Percentiles rank a stretch among this genome's conserved stretches.
Conservation (phyloP, 106 monocot genomes). For the Narthecium ossifragum region DNA sequence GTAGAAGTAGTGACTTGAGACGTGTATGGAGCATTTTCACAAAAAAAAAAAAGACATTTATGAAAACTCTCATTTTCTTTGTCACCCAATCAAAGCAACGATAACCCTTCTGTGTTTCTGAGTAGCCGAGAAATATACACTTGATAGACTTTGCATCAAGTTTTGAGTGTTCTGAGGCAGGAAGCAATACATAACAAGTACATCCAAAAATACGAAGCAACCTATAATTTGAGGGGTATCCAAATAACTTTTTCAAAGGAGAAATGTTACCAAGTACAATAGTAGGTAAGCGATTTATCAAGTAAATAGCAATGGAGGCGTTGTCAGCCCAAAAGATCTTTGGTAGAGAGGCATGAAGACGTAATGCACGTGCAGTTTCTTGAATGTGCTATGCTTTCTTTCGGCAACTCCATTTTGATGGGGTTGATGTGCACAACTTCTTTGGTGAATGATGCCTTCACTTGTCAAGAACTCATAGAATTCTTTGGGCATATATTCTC, state of each 20-base stretch:
- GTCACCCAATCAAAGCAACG: constrained; percentile 3
- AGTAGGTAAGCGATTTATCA: constrained; percentile 4
- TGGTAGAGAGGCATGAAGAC: neutral
- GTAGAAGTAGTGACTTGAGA: neutral
- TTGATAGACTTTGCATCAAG: neutral
- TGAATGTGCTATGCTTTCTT: constrained; percentile 11
- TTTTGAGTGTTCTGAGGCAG: constrained; percentile 6
- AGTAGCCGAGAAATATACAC: constrained; percentile 20
- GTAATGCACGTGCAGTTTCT: constrained; percentile 9
- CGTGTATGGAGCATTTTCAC: neutral
- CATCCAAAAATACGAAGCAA: constrained; percentile 1
- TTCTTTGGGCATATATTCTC: constrained; percentile 10
- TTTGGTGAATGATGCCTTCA: constrained; percentile 6
- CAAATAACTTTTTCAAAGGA: neutral
- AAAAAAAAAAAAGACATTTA: constrained; percentile 9
- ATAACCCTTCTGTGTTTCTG: constrained; percentile 7
- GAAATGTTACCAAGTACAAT: neutral
- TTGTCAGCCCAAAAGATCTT: constrained; percentile 13
- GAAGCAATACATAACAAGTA: constrained; percentile 4
- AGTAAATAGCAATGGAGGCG: constrained; percentile 1
- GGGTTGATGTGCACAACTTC: constrained; percentile 8
- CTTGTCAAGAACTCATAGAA: neutral
- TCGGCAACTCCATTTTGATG: constrained; percentile 16
- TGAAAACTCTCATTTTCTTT: constrained; percentile 5
- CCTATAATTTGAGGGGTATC: constrained; percentile 5